Base-by-base conservation (phyloP, 2,329 filamentous ascomycete species). In the Talaromyces marneffei region DNA sequence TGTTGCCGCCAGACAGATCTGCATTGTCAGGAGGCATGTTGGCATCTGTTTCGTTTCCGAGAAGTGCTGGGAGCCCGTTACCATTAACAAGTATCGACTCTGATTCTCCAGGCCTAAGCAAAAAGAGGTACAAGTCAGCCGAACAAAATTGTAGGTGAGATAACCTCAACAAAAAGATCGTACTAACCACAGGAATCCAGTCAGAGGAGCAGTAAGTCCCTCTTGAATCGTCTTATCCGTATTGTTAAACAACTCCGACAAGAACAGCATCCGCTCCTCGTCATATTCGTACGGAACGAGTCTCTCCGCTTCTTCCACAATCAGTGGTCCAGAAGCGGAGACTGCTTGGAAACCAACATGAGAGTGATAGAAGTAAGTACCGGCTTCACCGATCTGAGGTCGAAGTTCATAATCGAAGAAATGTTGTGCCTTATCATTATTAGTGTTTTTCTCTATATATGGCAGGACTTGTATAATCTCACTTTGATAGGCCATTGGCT, bases 361-460 rank as follows among this genome's bases (percentile, higher is more conserved):
- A 0, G 85, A 87, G 68, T 89, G 86, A 67, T 88, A 89, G 68
- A 86, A 88, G 67, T 87, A 89, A 0, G 85, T 85, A 4, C 86
- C 87, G 0, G 83, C 81, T 59, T 84, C 80, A 5, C 80, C 81
- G 1, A 69, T 46, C 3, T 81, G 71, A 0, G 84, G 80, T 16
- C 78, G 78, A 3, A 89, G 73, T 67, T 89, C 85, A 68, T 89
- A 89, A 73, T 89, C 87, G 70, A 89, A 89, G 72, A 83, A 89
- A 62, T 83, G 79, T 0, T 57, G 33, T 3, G 59, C 59, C 59
- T 61, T 12, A 5, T 16, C 7, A 14, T 10, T 20, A 23, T 57
- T 14, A 44, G 37, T 40, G 18, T 25, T 6, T 16, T 42, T 10
- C 7, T 53, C 23, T 6, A 12, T 3, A 27, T 27, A 12, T 48